Evolutionary conservation across 1,284 basidiomycete genomes (phyloP).

Genomic region (Boletus smithii): DNA sequence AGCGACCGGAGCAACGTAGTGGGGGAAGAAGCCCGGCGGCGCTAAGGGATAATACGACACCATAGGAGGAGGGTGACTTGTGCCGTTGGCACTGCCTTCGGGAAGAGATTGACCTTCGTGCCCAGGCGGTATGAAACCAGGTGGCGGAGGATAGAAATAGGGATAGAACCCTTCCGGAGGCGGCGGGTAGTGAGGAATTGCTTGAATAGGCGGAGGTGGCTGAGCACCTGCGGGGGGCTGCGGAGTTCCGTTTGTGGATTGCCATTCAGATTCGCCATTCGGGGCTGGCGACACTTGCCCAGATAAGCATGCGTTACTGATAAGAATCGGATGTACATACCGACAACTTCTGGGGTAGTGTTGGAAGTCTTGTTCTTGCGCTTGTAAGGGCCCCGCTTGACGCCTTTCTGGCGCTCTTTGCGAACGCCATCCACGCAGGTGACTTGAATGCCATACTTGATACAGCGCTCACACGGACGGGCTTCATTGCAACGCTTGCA

Average conservation of each 20-base stretch:
- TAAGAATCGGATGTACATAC: conserved; percentile 15
- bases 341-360: conserved; percentile 17
- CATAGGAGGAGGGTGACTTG: conserved; percentile 41
- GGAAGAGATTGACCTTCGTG: conserved; percentile 43
- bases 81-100: conserved; percentile 40
- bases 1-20: conserved; percentile 21
- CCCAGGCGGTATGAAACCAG: conserved; percentile 38
- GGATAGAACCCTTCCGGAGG: conserved; percentile 53
- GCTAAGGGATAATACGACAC: conserved; percentile 45
- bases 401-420: conserved; percentile 81
- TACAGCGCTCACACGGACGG: conserved; percentile 76
- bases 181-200: conserved; percentile 39
- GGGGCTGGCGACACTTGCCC: conserved; percentile 15
- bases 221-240: conserved; percentile 30
- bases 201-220: conserved; percentile 38
- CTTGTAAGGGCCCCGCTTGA: conserved; percentile 85
- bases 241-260: conserved; percentile 26
- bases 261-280: conserved; percentile 34
- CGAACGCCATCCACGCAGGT: conserved; percentile 71
- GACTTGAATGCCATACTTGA: conserved; percentile 74
- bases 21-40: conserved; percentile 38
- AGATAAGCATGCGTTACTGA: conserved; percentile 16
- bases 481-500: conserved; percentile 84
- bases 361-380: conserved; percentile 55
- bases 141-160: conserved; percentile 49